These are phyloP conservation scores for Lactarius vividus DNA, from an alignment of 768 basidiomycete species.

Conservation along the genomic window DNA sequence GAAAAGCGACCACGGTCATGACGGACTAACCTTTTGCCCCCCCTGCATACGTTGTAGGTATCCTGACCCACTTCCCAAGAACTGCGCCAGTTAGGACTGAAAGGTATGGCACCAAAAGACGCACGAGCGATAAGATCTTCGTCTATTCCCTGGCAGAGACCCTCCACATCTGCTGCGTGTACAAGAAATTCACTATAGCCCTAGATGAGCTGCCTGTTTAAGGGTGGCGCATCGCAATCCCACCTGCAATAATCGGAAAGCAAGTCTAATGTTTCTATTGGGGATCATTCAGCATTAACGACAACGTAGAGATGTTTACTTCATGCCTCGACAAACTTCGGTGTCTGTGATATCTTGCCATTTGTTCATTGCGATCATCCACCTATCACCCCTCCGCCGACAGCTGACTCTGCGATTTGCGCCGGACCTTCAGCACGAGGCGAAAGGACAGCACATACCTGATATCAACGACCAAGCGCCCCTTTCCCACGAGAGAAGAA, in stretches of 20 bases:
- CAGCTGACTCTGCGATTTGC: constrained; percentile 54
- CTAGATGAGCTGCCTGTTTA: constrained; percentile 11
- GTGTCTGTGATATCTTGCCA: constrained; percentile 97
- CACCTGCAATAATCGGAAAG: constrained; percentile 83
- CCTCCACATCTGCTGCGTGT: constrained; percentile 99
- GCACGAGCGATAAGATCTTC: constrained; percentile 77
- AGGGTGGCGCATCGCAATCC: constrained; percentile 15
- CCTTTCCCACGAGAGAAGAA: constrained; percentile 67
- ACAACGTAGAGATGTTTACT: constrained; percentile 15
- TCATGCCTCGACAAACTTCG: constrained; percentile 76
- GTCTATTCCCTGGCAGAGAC: constrained; percentile 94
- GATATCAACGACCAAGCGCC: constrained; percentile 90
- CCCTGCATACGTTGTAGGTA: constrained; percentile 96
- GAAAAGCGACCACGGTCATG: background rate
- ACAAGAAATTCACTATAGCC: constrained; percentile 79
- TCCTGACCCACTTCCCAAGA: constrained; percentile 86
- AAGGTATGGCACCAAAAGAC: constrained; percentile 18
- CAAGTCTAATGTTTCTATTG: constrained; percentile 69
- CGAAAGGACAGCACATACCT: constrained; percentile 51
- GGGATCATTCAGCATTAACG: background rate
- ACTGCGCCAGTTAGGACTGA: constrained; percentile 42
- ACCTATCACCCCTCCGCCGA: constrained; percentile 66
- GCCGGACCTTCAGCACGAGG: background rate
- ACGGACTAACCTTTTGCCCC: constrained; percentile 75
- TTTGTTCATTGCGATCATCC: constrained; percentile 98